A percentile compares a stretch with the other conserved stretches of the same genome.
Conservation (phyloP, 139 green algal species). For the Chlamydomonas sp. region DNA sequence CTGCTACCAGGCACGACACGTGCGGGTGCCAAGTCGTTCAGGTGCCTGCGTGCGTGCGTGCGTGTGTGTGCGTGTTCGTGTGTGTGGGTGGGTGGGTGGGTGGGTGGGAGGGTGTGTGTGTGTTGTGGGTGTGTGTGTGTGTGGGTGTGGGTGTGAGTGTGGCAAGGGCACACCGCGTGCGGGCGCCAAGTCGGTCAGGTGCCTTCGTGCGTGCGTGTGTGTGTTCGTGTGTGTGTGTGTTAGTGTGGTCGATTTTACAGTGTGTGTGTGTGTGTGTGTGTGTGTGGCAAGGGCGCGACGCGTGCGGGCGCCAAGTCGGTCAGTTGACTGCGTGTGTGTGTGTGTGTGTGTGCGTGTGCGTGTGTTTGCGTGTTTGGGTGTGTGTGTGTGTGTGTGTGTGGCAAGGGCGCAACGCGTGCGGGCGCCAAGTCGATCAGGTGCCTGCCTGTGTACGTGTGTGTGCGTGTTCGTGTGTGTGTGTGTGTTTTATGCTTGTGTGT, state of each 20-base stretch:
- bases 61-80: neutral
- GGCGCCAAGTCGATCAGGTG: too few relatives aligned
- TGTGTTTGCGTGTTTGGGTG: neutral
- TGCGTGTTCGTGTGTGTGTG: too few relatives aligned
- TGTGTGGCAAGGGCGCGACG: too few relatives aligned
- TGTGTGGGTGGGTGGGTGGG: neutral
- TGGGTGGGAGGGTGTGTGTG: neutral
- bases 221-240: too few relatives aligned
- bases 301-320: neutral
- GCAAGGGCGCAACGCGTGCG: neutral
- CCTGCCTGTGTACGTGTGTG: too few relatives aligned
- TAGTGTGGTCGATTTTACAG: too few relatives aligned
- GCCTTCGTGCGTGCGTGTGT: too few relatives aligned
- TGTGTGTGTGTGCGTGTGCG: neutral
- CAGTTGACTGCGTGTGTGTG: too few relatives aligned
- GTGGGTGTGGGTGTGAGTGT: neutral
- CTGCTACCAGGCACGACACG: slow-evolving; percentile 9
- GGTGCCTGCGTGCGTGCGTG: neutral
- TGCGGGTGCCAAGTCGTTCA: slow-evolving; percentile 13
- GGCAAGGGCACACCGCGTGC: neutral
- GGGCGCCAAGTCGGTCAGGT: neutral
- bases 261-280: slow-evolving; percentile 1
- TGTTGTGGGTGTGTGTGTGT: neutral
- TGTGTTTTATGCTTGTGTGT: too few relatives aligned
- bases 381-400: neutral